Conservation (phyloP, 441 rosid genomes). For the Croton setiger region DNA sequence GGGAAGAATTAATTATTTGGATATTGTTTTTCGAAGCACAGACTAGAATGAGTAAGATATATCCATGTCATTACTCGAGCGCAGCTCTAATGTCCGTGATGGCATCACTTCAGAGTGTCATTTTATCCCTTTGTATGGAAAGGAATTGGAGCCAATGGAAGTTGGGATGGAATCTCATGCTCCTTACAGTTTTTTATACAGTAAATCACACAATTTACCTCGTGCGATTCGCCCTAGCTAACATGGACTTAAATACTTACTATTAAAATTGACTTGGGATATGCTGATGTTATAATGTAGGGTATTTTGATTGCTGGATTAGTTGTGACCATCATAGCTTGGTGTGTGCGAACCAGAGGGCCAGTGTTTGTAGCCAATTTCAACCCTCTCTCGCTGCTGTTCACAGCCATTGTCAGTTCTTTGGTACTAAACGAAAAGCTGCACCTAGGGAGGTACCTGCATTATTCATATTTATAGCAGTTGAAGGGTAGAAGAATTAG, state of each 20-base stretch:
- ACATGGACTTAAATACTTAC: too few species aligned
- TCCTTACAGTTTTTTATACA: conserved; percentile 2
- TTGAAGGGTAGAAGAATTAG: background rate
- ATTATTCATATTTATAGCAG: background rate
- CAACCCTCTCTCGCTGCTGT: conserved; percentile 12
- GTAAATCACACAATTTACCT: background rate
- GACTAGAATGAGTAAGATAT: background rate
- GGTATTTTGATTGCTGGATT: background rate
- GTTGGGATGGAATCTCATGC: conserved; percentile 16
- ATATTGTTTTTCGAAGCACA: background rate
- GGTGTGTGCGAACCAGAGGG: conserved; percentile 10
- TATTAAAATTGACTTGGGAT: too few species aligned
- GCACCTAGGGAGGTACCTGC: conserved; percentile 22
- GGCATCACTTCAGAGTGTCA: conserved; percentile 12
- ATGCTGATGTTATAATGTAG: too few species aligned
- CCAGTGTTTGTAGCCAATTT: conserved; percentile 19
- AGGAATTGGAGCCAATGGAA: conserved; percentile 14
- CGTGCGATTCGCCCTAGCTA: too few species aligned
- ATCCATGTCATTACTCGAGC: background rate
- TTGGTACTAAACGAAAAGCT: conserved; percentile 14
- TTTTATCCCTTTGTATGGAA: conserved; percentile 9
- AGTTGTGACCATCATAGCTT: background rate
- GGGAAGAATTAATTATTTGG: too few species aligned
- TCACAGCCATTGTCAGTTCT: conserved; percentile 1
- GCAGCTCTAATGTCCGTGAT: conserved; percentile 12